These are phyloP conservation scores for Populus hybrid DNA, from an alignment of 441 rosid species.

Conservation along the genomic window DNA sequence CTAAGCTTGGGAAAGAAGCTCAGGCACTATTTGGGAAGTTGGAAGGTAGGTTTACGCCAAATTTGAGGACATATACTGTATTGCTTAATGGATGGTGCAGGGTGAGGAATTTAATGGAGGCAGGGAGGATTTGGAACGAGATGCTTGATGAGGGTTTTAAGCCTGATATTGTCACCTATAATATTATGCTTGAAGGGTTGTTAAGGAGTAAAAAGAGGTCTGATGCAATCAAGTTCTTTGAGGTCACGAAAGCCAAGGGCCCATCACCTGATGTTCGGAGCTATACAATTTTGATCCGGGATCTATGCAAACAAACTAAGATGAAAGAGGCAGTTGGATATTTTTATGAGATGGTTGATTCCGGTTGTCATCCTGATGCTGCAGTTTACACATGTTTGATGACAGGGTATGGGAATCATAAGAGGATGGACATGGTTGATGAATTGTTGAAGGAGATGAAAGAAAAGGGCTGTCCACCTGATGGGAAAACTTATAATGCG, in stretches of 20 bases:
- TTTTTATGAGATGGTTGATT: constrained; percentile 63
- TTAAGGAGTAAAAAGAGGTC: constrained; percentile 60
- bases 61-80: constrained; percentile 68
- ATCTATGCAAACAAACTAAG: constrained; percentile 66
- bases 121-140: constrained; percentile 81
- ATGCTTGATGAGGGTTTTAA: constrained; percentile 77
- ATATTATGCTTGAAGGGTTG: constrained; percentile 80
- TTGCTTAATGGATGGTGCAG: constrained; percentile 79
- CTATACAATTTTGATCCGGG: constrained; percentile 65
- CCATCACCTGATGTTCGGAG: constrained; percentile 67
- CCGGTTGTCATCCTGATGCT: constrained; percentile 57
- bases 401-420: constrained; percentile 71
- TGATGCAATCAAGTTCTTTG: constrained; percentile 73
- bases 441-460: constrained; percentile 76
- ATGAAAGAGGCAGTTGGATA: constrained; percentile 69
- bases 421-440: constrained; percentile 59
- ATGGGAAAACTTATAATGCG: constrained; percentile 67
- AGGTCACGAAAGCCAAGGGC: constrained; percentile 80
- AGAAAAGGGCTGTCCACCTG: constrained; percentile 64
- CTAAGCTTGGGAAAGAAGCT: constrained; percentile 84
- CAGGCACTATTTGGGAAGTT: constrained; percentile 61
- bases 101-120: constrained; percentile 81
- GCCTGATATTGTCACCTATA: constrained; percentile 70
- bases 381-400: constrained; percentile 78
- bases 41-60: constrained; percentile 64